Evolutionary conservation across 2,329 filamentous ascomycete species (phyloP).

Genomic region (Diaporthe caulivora): DNA sequence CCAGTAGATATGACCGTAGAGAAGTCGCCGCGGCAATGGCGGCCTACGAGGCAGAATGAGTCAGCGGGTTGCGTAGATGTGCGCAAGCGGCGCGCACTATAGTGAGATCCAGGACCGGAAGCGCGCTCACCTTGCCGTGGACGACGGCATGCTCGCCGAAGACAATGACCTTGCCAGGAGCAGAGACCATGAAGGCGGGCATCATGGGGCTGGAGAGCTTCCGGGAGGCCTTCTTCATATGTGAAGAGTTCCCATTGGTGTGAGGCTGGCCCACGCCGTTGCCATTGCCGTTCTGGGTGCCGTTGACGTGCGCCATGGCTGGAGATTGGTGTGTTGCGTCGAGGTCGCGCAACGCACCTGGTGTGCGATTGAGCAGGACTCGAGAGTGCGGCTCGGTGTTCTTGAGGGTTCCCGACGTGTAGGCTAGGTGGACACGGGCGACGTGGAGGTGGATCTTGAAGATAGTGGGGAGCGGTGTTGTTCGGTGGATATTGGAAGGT

Average conservation of each 20-base stretch:
- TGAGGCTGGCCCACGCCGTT: slow-evolving; percentile 48
- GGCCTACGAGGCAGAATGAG: slow-evolving; percentile 62
- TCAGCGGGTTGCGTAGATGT: slow-evolving; percentile 36
- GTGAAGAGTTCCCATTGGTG: slow-evolving; percentile 49
- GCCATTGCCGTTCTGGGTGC: slow-evolving; percentile 42
- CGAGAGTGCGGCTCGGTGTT: neutral
- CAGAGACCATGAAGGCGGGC: slow-evolving; percentile 97
- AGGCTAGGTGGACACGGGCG: slow-evolving; percentile 14
- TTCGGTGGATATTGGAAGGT: slow-evolving; percentile 13
- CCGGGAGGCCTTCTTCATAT: slow-evolving; percentile 58
- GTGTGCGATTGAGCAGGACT: slow-evolving; percentile 13
- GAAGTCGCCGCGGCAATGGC: slow-evolving; percentile 97
- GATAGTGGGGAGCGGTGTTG: slow-evolving; percentile 19
- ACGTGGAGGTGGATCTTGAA: slow-evolving; percentile 22
- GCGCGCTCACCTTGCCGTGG: slow-evolving; percentile 80
- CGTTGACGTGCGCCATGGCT: slow-evolving; percentile 27
- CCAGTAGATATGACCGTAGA: slow-evolving; percentile 94
- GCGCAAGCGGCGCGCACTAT: slow-evolving; percentile 4
- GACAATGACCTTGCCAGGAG: slow-evolving; percentile 97
- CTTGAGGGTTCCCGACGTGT: slow-evolving; percentile 1
- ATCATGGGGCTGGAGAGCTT: slow-evolving; percentile 77
- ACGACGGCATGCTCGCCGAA: slow-evolving; percentile 99
- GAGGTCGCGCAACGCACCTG: slow-evolving; percentile 15
- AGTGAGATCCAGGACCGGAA: neutral
- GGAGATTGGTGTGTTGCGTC: neutral